Conservation (phyloP, 2,329 filamentous ascomycete species). For the Colletotrichum higginsianum region DNA sequence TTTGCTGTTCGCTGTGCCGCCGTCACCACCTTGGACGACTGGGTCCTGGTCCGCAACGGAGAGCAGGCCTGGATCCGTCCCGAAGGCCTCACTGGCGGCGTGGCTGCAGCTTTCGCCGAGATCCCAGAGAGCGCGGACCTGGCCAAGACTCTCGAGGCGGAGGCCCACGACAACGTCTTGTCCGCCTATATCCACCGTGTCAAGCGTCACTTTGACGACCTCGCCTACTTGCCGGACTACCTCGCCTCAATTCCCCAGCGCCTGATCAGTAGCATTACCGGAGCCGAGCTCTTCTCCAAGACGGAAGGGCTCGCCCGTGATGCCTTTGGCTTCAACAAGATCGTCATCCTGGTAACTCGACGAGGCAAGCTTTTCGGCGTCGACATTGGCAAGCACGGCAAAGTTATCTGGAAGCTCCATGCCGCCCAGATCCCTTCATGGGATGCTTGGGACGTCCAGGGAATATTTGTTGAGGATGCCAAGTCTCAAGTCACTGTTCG, state of each 20-base stretch:
- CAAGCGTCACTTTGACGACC: constrained; percentile 83
- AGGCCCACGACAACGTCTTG: constrained; percentile 85
- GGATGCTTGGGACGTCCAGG: constrained; percentile 76
- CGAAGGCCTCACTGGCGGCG: constrained; percentile 85
- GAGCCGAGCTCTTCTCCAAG: constrained; percentile 64
- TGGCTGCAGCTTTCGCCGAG: constrained; percentile 86
- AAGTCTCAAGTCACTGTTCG: constrained; percentile 71
- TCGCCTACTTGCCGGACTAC: constrained; percentile 82
- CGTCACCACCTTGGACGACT: constrained; percentile 78
- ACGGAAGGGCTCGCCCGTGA: constrained; percentile 72
- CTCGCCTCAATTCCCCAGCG: constrained; percentile 78
- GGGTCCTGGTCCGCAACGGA: constrained; percentile 88
- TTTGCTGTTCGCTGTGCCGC: constrained; percentile 86
- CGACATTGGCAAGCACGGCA: constrained; percentile 81
- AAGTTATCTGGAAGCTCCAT: constrained; percentile 81
- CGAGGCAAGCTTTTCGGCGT: constrained; percentile 86
- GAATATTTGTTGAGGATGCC: constrained; percentile 73
- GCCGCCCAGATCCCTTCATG: constrained; percentile 70
- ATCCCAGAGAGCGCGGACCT: constrained; percentile 81
- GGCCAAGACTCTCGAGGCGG: constrained; percentile 85
- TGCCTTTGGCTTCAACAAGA: constrained; percentile 90
- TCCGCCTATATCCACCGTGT: constrained; percentile 91
- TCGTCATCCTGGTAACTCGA: constrained; percentile 84
- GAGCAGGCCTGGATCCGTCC: constrained; percentile 84
- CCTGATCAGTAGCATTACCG: constrained; percentile 76